Evolutionary conservation across 768 basidiomycete genomes (phyloP), one percentile per base, ranked within the genome.

Genomic region (Rhizopogon salebrosus): DNA sequence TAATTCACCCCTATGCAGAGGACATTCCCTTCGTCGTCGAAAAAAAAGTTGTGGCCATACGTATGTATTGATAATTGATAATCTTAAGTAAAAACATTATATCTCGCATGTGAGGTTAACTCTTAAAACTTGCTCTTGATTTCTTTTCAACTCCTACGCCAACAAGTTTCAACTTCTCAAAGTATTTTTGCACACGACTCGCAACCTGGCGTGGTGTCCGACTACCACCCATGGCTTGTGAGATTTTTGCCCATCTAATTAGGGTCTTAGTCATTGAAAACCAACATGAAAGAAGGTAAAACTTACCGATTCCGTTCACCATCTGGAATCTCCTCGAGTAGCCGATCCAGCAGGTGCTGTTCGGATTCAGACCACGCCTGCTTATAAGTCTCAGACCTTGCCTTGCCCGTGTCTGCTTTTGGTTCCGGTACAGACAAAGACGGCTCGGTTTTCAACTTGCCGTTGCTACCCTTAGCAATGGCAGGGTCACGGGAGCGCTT

Each of bases 161-260:
- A 65, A 83, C 90, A 57, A 79, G 78, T 70, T 84, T 89, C 66
- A 92, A 66, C 73, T 91, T 92, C 64, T 87, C 87, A 65, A 89
- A 85, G 67, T 91, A 92, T 68, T 92, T 92, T 60, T 92, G 90
- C 50, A 92, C 89, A 16, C 89, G 79, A 71, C 87, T 90, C 35
- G 89, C 89, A n/a, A 92, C 90, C 71, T 92, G 90, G 55, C 89
- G 71, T 4, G 89, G 83, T 3, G 90, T 91, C 53, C 89, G 71
- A 40, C 74, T 74, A 0, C 89, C 89, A 43, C 81, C 74, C 90
- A 92, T 92, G 34, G 87, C 90, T 49, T 76, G 72, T 13, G 89
- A 92, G 48, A 92, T 92, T 67, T 89, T 87, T 51, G 82, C 75
- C 86, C 86, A 92, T 49, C 89, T 90, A 60, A 22, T 43, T 34